phyloP scores from a whole-genome alignment of 768 basidiomycete genomes.

The Mrakia gelida region DNA sequence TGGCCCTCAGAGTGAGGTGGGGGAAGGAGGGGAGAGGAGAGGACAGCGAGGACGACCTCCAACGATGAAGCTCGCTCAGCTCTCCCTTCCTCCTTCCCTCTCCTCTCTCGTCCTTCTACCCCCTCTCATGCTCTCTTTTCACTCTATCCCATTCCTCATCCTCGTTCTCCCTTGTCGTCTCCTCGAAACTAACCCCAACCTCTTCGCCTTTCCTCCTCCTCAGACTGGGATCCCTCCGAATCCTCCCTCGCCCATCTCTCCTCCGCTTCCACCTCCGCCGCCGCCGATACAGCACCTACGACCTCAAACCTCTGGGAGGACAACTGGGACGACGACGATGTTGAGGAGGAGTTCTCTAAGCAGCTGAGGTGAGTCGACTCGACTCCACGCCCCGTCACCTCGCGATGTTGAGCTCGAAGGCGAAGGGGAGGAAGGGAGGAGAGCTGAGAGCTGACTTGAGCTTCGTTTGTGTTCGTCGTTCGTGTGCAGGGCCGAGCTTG shows the following conservation, averaged over 20 bases:
- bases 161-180: too few species aligned
- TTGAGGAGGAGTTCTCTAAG: constrained; percentile 94
- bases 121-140: not conserved
- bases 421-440: not conserved
- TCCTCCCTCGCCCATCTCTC: constrained; percentile 37
- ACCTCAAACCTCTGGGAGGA: constrained; percentile 98
- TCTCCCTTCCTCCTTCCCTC: not conserved
- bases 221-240: constrained; percentile 34
- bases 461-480: not conserved
- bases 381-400: too few species aligned
- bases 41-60: not conserved
- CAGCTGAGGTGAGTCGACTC: constrained; percentile 71
- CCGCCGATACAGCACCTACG: constrained; percentile 69
- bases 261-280: constrained; percentile 56
- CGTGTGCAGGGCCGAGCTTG: constrained; percentile 26
- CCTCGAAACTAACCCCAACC: not conserved
- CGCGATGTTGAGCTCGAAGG: not conserved
- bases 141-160: not conserved
- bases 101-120: not conserved
- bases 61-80: not conserved
- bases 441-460: not conserved
- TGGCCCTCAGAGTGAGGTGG: too few species aligned
- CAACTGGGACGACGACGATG: constrained; percentile 99
- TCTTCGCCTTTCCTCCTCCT: not conserved
- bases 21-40: not conserved